phyloP scores from a whole-genome alignment of 371 early-diverging fungal genomes.

The Sporodiniella umbellata region DNA sequence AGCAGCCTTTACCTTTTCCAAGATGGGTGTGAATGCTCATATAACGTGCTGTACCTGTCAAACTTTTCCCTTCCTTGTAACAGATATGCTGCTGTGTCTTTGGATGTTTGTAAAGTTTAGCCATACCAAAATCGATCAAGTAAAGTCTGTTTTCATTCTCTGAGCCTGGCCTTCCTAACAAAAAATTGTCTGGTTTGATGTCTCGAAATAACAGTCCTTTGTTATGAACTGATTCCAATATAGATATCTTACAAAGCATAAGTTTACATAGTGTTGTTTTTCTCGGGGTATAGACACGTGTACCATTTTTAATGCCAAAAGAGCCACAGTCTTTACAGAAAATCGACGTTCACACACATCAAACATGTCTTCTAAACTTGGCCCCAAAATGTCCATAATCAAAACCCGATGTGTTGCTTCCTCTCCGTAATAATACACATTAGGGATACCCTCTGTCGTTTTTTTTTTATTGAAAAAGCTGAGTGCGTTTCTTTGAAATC shows the following conservation, averaged over 20 bases:
- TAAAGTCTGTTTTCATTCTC: slow-evolving; percentile 46
- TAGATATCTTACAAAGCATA: no score
- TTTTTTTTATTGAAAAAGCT: not conserved
- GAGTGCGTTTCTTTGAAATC: not conserved
- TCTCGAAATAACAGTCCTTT: slow-evolving; percentile 95
- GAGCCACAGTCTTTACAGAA: slow-evolving; percentile 85
- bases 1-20: slow-evolving; percentile 62
- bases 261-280: no score
- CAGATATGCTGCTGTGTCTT: slow-evolving; percentile 82
- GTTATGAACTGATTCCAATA: slow-evolving; percentile 91
- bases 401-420: slow-evolving; percentile 87
- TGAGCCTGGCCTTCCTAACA: slow-evolving; percentile 67
- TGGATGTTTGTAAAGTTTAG: slow-evolving; percentile 82
- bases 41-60: slow-evolving; percentile 92
- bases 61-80: slow-evolving; percentile 73
- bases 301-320: slow-evolving; percentile 94
- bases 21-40: slow-evolving; percentile 91
- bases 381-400: slow-evolving; percentile 94
- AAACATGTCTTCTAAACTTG: slow-evolving; percentile 93
- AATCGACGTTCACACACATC: slow-evolving; percentile 88
- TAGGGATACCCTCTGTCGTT: slow-evolving; percentile 70
- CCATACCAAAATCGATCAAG: slow-evolving; percentile 91
- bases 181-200: slow-evolving; percentile 99
- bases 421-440: slow-evolving; percentile 88
- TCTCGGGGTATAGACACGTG: no score